Evolutionary conservation across 2,329 filamentous ascomycete genomes (phyloP).

Genomic region (Coniella vitis): DNA sequence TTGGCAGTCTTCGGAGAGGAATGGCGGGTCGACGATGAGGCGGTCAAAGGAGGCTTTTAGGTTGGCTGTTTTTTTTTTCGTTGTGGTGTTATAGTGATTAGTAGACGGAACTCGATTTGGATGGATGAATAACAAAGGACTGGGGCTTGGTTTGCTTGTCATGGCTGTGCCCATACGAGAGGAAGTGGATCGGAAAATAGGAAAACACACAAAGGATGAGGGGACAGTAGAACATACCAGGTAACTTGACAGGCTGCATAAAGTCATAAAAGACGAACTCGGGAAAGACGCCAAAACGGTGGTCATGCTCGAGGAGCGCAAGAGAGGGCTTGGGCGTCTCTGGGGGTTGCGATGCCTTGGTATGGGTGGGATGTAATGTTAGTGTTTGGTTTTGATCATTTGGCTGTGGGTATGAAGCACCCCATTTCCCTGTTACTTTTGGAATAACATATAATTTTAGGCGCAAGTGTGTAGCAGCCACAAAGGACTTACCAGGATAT

Average conservation of each 20-base stretch:
- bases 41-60: slow-evolving; percentile 61
- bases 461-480: no score
- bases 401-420: no score
- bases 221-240: slow-evolving; percentile 31
- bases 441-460: no score
- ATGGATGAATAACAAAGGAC: no score
- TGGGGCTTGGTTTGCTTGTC: no score
- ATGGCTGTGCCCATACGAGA: no score
- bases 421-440: no score
- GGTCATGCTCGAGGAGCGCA: slow-evolving; percentile 66
- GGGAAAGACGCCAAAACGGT: slow-evolving; percentile 65
- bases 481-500: slow-evolving; percentile 54
- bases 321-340: slow-evolving; percentile 44
- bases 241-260: slow-evolving; percentile 58
- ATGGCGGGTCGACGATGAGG: slow-evolving; percentile 72
- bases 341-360: slow-evolving; percentile 8
- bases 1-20: slow-evolving; percentile 73
- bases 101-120: no score
- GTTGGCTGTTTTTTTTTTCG: slow-evolving; percentile 31
- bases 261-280: slow-evolving; percentile 74
- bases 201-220: not conserved
- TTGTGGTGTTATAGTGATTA: no score
- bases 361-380: not conserved
- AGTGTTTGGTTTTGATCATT: not conserved
- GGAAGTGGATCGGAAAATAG: not conserved